Conservation (phyloP, 306 rosid genomes). For the Prunus mongolica region DNA sequence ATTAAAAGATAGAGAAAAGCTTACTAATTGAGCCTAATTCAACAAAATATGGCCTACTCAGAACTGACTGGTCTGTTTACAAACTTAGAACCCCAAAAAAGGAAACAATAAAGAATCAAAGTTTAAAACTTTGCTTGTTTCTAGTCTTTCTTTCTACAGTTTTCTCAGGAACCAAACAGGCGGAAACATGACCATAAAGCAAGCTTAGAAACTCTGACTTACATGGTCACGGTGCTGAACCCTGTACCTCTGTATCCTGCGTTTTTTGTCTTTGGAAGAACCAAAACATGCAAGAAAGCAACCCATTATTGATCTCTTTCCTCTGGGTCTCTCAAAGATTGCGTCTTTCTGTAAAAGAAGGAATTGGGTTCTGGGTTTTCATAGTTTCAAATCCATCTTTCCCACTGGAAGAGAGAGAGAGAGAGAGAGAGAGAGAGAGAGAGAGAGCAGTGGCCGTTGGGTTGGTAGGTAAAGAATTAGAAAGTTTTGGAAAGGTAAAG, state of each 20-base stretch:
- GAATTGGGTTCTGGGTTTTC: constrained; percentile 21
- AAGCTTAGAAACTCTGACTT: constrained; percentile 7
- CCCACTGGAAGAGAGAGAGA: background rate
- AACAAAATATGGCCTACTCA: background rate
- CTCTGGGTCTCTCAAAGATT: constrained; percentile 20
- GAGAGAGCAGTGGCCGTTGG: constrained; percentile 12
- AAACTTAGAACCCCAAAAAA: background rate
- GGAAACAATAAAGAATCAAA: background rate
- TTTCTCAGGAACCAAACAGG: constrained; percentile 11
- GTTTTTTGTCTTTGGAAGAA: constrained; percentile 54
- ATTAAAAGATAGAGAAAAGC: background rate
- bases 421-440: constrained; percentile 9
- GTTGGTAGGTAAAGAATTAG: constrained; percentile 8
- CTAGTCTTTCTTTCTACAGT: background rate
- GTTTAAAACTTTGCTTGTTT: background rate
- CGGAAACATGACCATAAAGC: background rate
- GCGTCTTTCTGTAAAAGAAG: constrained; percentile 3
- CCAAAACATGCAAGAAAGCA: constrained; percentile 82
- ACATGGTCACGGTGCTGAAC: constrained; percentile 44
- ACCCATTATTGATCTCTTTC: constrained; percentile 48
- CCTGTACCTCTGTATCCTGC: constrained; percentile 35
- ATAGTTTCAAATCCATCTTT: constrained; percentile 12
- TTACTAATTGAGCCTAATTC: background rate
- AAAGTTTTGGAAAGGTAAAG: background rate
- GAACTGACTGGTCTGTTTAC: background rate